These are phyloP conservation scores for Babesia divergens DNA, from an alignment of 169 alveolate genomes.

Conservation along the genomic window DNA sequence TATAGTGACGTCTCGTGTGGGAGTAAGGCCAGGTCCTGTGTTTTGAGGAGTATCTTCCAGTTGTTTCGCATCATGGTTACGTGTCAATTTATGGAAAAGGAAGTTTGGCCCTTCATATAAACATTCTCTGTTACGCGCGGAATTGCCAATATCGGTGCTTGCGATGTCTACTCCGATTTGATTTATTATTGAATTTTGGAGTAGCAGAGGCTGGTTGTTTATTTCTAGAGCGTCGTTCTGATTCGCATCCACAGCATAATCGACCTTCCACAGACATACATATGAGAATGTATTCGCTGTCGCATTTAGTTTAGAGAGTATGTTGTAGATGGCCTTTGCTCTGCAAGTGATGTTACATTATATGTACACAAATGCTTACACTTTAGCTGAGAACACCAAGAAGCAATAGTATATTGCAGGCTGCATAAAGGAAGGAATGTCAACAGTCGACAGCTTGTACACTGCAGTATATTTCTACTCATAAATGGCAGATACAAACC, in stretches of 20 bases:
- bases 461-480: not conserved
- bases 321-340: not conserved
- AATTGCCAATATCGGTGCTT: not conserved
- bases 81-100: slow-evolving; percentile 1
- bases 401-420: slow-evolving; percentile 43
- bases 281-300: not conserved
- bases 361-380: not conserved
- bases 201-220: slow-evolving; percentile 32
- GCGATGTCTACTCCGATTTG: slow-evolving; percentile 22
- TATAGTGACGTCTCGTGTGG: not conserved
- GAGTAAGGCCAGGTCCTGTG: not conserved
- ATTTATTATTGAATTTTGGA: slow-evolving; percentile 10
- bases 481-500: not conserved
- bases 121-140: not conserved
- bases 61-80: not conserved
- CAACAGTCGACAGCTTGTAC: slow-evolving; percentile 57
- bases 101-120: slow-evolving; percentile 9
- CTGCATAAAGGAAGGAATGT: slow-evolving; percentile 51
- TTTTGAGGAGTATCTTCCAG: not conserved
- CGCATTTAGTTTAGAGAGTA: not conserved
- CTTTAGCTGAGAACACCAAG: slow-evolving; percentile 24
- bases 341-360: not conserved
- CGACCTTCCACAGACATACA: slow-evolving; percentile 53
- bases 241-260: not conserved
- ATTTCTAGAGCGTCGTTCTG: not conserved